phyloP scores from a whole-genome alignment of 2,329 filamentous ascomycete genomes.

The Sporothrix luriei region DNA sequence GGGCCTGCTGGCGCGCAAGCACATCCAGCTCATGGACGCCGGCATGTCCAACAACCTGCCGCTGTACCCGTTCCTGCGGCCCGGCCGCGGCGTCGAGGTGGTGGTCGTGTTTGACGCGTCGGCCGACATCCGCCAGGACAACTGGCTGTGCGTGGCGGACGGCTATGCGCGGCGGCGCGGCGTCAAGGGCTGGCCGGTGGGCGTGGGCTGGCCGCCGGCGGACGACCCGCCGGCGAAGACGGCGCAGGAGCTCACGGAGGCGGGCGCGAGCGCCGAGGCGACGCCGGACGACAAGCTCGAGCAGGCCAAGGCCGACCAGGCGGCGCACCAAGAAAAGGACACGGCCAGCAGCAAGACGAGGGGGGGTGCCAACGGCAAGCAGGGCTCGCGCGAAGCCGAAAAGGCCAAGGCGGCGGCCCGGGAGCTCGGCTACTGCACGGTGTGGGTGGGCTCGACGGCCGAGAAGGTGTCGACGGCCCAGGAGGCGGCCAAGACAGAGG shows the following conservation, averaged over 20 bases:
- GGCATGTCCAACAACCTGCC: slow-evolving; percentile 99
- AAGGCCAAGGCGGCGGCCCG: slow-evolving; percentile 22
- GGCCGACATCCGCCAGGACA: slow-evolving; percentile 88
- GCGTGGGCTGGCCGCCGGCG: slow-evolving; percentile 84
- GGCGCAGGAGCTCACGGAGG: slow-evolving; percentile 65
- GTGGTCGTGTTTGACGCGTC: slow-evolving; percentile 93
- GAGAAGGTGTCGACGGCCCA: slow-evolving; percentile 62
- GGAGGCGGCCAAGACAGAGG: slow-evolving; percentile 1
- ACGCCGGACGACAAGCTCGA: slow-evolving; percentile 66
- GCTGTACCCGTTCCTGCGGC: slow-evolving; percentile 88
- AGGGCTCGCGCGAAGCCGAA: slow-evolving; percentile 48
- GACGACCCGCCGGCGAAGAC: slow-evolving; percentile 62
- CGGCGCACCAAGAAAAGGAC: slow-evolving; percentile 39
- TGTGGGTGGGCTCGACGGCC: slow-evolving; percentile 87
- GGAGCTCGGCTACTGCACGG: slow-evolving; percentile 84
- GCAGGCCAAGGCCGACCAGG: slow-evolving; percentile 58
- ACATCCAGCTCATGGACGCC: slow-evolving; percentile 89
- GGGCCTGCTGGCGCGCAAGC: slow-evolving; percentile 69
- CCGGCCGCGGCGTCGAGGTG: slow-evolving; percentile 84
- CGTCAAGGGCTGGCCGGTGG: slow-evolving; percentile 91
- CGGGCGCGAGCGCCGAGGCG: slow-evolving; percentile 61
- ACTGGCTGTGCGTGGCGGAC: slow-evolving; percentile 93
- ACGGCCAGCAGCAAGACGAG: slow-evolving; percentile 21
- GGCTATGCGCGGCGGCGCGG: slow-evolving; percentile 89
- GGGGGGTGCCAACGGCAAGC: slow-evolving; percentile 39